Evolutionary conservation across 1,284 basidiomycete genomes (phyloP).

Genomic region (Cryptococcus wingfieldii): DNA sequence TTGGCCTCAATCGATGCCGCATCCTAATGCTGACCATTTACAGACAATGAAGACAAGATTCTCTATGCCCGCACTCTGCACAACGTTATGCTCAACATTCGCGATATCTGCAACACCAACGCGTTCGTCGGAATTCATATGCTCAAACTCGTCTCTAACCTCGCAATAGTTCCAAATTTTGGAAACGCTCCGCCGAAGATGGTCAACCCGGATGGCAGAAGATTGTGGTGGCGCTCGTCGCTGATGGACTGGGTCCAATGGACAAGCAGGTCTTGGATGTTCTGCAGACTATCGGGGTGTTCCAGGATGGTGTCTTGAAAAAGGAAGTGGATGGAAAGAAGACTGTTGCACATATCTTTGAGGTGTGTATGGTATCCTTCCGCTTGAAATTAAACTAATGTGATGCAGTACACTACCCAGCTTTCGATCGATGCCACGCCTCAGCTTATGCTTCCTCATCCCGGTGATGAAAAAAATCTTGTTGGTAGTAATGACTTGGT

Average conservation of each 20-base stretch:
- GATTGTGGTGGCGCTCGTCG: slow-evolving; percentile 82
- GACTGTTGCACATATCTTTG: slow-evolving; percentile 85
- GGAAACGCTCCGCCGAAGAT: slow-evolving; percentile 76
- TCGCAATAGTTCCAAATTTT: slow-evolving; percentile 69
- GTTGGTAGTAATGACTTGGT: slow-evolving; percentile 32
- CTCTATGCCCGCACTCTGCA: slow-evolving; percentile 89
- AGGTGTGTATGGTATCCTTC: slow-evolving; percentile 53
- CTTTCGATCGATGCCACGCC: slow-evolving; percentile 86
- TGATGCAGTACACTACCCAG: slow-evolving; percentile 73
- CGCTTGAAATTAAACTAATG: background rate
- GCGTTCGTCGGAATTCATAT: slow-evolving; percentile 34
- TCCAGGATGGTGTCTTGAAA: slow-evolving; percentile 95
- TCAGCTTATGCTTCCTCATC: slow-evolving; percentile 81
- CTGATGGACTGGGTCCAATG: slow-evolving; percentile 92
- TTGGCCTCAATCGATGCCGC: too few relatives aligned
- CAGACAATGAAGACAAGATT: slow-evolving; percentile 74
- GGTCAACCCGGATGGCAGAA: slow-evolving; percentile 87
- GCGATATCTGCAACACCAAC: slow-evolving; percentile 96
- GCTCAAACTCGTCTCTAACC: background rate
- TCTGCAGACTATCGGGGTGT: slow-evolving; percentile 80
- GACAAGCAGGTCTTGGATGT: slow-evolving; percentile 90
- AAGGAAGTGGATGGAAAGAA: slow-evolving; percentile 83
- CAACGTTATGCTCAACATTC: slow-evolving; percentile 95
- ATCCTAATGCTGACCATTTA: slow-evolving; percentile 6
- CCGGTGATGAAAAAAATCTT: slow-evolving; percentile 81